Conservation (phyloP, 805 yeast species). For the Candida xiaguanensis region DNA sequence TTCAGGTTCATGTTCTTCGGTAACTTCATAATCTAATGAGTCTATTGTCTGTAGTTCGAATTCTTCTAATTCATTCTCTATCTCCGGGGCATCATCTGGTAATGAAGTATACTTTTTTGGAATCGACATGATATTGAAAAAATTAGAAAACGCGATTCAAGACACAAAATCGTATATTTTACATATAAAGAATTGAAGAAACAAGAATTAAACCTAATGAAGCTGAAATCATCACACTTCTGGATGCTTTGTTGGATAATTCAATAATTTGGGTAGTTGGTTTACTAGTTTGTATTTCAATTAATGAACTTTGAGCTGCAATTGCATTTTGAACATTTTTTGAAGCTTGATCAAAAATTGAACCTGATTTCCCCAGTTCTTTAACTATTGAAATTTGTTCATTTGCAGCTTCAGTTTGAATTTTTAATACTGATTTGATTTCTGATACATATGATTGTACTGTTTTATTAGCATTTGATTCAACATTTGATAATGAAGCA, state of each 20-base stretch:
- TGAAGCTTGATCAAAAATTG: constrained; percentile 2
- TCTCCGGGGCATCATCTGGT: background rate
- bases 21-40: constrained; percentile 15
- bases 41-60: constrained; percentile 19
- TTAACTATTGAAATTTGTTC: constrained; percentile 5
- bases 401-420: constrained; percentile 2
- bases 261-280: background rate
- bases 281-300: background rate
- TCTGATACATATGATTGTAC: constrained; percentile 1
- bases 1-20: constrained; percentile 8
- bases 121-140: constrained; percentile 1
- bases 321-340: constrained; percentile 4
- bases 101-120: constrained; percentile 5
- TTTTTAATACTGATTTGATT: background rate
- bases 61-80: constrained; percentile 7
- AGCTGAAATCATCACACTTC: background rate
- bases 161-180: background rate
- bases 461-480: constrained; percentile 7
- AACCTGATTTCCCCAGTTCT: background rate
- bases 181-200: background rate
- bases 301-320: constrained; percentile 6
- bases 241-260: constrained; percentile 3
- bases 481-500: constrained; percentile 7
- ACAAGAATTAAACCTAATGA: background rate
- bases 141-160: background rate